These are phyloP conservation scores for Trametes punicea DNA, from an alignment of 768 basidiomycete genomes.

Conservation along the genomic window DNA sequence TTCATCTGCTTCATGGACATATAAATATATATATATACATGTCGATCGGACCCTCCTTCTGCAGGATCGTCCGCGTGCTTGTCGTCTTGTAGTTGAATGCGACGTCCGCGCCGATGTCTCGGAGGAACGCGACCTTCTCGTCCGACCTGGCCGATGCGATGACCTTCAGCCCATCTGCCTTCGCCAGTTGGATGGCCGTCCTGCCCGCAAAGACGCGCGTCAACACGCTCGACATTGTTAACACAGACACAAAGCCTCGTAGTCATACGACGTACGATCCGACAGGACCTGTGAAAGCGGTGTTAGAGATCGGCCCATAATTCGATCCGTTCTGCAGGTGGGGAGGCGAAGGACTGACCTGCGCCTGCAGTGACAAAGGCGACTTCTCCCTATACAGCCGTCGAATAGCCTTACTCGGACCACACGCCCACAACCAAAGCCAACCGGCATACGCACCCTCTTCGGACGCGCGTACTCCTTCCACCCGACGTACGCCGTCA, in stretches of 20 bases:
- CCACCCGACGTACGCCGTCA: too few species aligned
- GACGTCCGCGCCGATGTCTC: constrained; percentile 61
- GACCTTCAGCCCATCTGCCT: constrained; percentile 49
- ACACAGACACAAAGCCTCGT: neutral
- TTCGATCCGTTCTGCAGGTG: neutral
- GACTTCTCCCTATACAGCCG: constrained; percentile 39
- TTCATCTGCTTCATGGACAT: too few species aligned
- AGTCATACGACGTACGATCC: constrained; percentile 47
- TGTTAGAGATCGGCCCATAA: neutral
- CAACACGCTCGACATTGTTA: too few species aligned
- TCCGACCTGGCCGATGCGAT: constrained; percentile 71
- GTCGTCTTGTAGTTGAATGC: constrained; percentile 74
- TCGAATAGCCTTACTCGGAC: too few species aligned
- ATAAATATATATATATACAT: too few species aligned
- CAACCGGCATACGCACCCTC: constrained; percentile 31
- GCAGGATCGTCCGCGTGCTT: constrained; percentile 47
- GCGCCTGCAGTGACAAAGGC: constrained; percentile 47
- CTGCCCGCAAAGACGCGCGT: neutral
- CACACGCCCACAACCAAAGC: too few species aligned
- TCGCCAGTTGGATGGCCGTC: constrained; percentile 42
- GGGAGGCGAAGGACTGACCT: constrained; percentile 23
- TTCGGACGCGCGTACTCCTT: constrained; percentile 39
- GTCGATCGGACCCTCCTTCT: constrained; percentile 55
- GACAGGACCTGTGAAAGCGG: constrained; percentile 39
- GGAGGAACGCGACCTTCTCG: constrained; percentile 65